These are phyloP conservation scores for Plenodomus biglobosus DNA, from an alignment of 2,329 filamentous ascomycete genomes.

Conservation along the genomic window DNA sequence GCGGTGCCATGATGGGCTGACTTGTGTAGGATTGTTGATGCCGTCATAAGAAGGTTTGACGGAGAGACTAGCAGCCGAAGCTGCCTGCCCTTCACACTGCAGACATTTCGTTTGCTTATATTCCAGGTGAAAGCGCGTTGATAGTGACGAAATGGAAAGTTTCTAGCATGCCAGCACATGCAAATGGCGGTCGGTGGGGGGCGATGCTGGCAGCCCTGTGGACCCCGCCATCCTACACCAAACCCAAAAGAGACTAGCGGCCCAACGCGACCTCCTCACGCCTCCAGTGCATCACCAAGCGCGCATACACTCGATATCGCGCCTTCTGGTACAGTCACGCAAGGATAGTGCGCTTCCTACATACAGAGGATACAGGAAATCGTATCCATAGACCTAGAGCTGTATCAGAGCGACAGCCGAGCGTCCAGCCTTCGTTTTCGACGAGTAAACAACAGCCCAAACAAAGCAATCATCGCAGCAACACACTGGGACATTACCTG, in stretches of 20 bases:
- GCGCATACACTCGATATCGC: conserved; percentile 17
- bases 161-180: conserved; percentile 27
- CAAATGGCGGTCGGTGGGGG: conserved; percentile 26
- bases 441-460: conserved; percentile 41
- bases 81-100: conserved; percentile 49
- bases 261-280: conserved; percentile 24
- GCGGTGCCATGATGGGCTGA: conserved; percentile 50
- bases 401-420: conserved; percentile 3
- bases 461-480: conserved; percentile 23
- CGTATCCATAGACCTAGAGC: not conserved
- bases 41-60: conserved; percentile 36
- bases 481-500: conserved; percentile 7
- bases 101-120: conserved; percentile 32
- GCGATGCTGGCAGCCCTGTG: conserved; percentile 27
- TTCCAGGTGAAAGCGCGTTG: conserved; percentile 15
- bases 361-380: not conserved
- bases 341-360: not conserved
- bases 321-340: not conserved
- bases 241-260: conserved; percentile 15
- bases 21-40: conserved; percentile 37
- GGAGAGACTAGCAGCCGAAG: conserved; percentile 51
- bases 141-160: conserved; percentile 22
- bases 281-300: conserved; percentile 8
- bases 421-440: conserved; percentile 19
- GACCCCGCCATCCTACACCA: conserved; percentile 14